Base-by-base conservation (phyloP, 2,329 filamentous ascomycete species). In the Cytospora piceicola region DNA sequence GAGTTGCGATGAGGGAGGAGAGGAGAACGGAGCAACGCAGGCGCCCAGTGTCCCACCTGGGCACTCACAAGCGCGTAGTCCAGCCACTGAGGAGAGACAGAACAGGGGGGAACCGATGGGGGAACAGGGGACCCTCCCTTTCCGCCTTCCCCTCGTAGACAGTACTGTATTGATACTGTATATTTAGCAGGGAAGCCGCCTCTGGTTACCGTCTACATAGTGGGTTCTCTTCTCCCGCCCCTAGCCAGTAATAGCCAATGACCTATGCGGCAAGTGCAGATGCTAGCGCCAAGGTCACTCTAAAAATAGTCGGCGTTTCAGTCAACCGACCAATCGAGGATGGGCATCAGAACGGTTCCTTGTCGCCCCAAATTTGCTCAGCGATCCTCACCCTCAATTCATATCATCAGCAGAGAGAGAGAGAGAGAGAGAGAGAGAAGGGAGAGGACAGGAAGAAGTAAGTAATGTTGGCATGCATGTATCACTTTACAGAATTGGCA, bases 261-360 rank as follows among this genome's bases (percentile, higher is more conserved):
- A 63, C 53, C 29, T 24, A 22, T 63, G 39, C 53, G 39, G 61
- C 49, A 46, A 57, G 53, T 63, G 61, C 61, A 63, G 61, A 46
- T 46, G 39, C 49, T 63, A 63, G 61, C 61, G 61, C 61, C 51
- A 63, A 7, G 36, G 61, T 63, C 39, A 42, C 55, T 63, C 61
- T 63, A 63, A 63, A 63, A 63, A 63, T 63, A 63, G 61, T 54
- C 53, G 53, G 61, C 61, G 61, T 63, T 63, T 63, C 61, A 63
- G 61, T 63, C 53, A 46, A 57, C 53, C 22, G 36, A 55, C 61
- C 61, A 63, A 63, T 63, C 15, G 54, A 46, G 29, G 20, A n/a
- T 49, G n/a, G 24, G 11, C 20, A n/a, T 49, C 46, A 51, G 53
- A 53, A 46, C 30, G 2, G n/a, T 49, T 36, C 60, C 49, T 63